Conservation (phyloP, 441 rosid genomes). For the Raphanus hybrid region DNA sequence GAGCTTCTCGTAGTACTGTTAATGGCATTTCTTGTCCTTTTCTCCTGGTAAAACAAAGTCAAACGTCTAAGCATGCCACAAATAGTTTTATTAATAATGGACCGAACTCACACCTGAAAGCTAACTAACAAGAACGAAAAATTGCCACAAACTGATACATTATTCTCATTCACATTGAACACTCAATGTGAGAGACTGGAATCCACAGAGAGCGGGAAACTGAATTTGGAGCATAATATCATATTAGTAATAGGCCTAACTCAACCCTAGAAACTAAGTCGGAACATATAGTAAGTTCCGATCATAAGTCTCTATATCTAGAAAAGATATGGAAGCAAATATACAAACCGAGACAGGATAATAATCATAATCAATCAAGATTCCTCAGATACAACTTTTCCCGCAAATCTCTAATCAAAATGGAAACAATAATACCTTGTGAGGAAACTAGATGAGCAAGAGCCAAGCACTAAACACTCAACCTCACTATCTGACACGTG, state of each 20-base stretch:
- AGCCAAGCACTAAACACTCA: slow-evolving; percentile 69
- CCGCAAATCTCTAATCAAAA: too few species aligned
- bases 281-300: not conserved
- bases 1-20: slow-evolving; percentile 58
- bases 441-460: slow-evolving; percentile 60
- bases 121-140: not conserved
- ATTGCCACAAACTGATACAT: not conserved
- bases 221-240: not conserved
- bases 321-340: not conserved
- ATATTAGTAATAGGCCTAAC: not conserved
- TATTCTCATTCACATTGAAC: not conserved
- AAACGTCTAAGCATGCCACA: not conserved
- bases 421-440: slow-evolving; percentile 54
- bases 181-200: not conserved
- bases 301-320: not conserved
- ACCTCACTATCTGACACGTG: slow-evolving; percentile 55
- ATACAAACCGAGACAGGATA: not conserved
- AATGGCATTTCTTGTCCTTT: slow-evolving; percentile 64
- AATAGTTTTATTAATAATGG: not conserved
- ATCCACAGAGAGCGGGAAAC: not conserved
- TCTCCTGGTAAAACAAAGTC: slow-evolving; percentile 46
- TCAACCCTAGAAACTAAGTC: not conserved
- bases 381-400: not conserved
- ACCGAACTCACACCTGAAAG: not conserved
- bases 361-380: not conserved